Evolutionary conservation across 2,329 filamentous ascomycete species (phyloP), one percentile per base, ranked within the genome.

Genomic region (Colletotrichum liriopes): DNA sequence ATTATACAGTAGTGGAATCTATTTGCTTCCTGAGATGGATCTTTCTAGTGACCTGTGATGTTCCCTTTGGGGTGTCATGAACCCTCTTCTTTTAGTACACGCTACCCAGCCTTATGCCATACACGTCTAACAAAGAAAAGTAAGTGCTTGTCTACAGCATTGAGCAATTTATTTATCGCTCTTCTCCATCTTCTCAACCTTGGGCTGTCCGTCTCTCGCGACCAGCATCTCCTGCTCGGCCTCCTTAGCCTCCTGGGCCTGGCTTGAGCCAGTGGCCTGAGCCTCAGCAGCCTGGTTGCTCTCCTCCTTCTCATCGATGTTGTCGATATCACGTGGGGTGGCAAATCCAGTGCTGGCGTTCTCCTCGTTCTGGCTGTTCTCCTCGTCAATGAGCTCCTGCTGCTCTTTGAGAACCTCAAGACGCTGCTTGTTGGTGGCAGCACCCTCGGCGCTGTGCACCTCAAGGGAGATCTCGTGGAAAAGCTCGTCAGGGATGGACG

Each of bases 401-500:
- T 99, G 96, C 86, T 99, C 96, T 89, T 95, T 97, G 80, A 99
- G 89, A 20, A 99, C 96, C 86, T 99, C 96, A 52, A 99, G 93
- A 81, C 96, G 93, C 87, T 98, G 96, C 89, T 97, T 98, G 90
- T 99, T 99, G 76, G 96, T 99, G 32, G 96, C 96, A 14, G 95
- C 96, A 73, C 96, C 96, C 85, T 99, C 96, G 60, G 96, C 95
- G 73, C 93, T 97, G 88, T 98, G 94, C 12, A 99, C 95, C 85
- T 99, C 96, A 41, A 99, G 93, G 84, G 98, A 96, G 75, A 99
- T 98, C 86, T 99, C 96, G 87, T 99, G 96, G 93, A 97, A 99
- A 51, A 99, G 89, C 83, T 99, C 96, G 83, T 99, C 96, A 3
- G 96, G 96, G 74, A 99, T 98, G 73, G 93, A 95, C 51, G 94